Percentiles rank a stretch among this genome's conserved stretches.
These are phyloP conservation scores for Elsinoe perseae DNA, from an alignment of 2,329 filamentous ascomycete species.

Conservation along the genomic window DNA sequence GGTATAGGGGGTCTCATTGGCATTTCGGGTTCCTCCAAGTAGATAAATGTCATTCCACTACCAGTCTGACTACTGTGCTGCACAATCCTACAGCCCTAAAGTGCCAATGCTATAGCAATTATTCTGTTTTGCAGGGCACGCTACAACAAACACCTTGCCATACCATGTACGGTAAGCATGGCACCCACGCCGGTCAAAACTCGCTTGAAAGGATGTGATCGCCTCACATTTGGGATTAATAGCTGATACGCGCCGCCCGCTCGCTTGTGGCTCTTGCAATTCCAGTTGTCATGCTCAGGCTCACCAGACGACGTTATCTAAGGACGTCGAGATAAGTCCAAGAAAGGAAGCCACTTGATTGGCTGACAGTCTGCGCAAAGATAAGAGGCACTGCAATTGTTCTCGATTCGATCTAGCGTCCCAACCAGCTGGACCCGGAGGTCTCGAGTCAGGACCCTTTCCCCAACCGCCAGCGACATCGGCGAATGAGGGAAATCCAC, in stretches of 20 bases:
- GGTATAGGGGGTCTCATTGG: not conserved
- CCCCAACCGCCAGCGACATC: constrained; percentile 4
- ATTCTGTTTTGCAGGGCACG: not conserved
- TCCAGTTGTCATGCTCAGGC: constrained; percentile 3
- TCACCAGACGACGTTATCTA: not conserved
- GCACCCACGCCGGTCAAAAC: not conserved
- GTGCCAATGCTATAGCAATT: constrained; percentile 1
- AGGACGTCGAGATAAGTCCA: constrained; percentile 1
- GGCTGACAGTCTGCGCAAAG: not conserved
- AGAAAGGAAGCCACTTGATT: not conserved
- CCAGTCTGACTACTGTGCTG: not conserved
- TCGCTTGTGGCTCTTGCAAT: constrained; percentile 7
- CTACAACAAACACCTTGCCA: not conserved
- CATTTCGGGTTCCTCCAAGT: not conserved
- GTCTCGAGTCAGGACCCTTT: constrained; percentile 4
- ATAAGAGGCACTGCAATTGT: not conserved
- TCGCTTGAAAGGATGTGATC: constrained; percentile 11
- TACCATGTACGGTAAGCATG: constrained; percentile 4
- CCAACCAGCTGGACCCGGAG: not conserved
- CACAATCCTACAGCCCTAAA: not conserved
- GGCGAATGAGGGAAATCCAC: constrained; percentile 5
- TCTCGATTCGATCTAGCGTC: constrained; percentile 1
- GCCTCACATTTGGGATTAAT: not conserved
- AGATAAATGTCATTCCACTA: not conserved
- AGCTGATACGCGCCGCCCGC: not conserved